These are phyloP conservation scores for Murraya koenigii DNA, from an alignment of 345 rosid species.

Conservation along the genomic window DNA sequence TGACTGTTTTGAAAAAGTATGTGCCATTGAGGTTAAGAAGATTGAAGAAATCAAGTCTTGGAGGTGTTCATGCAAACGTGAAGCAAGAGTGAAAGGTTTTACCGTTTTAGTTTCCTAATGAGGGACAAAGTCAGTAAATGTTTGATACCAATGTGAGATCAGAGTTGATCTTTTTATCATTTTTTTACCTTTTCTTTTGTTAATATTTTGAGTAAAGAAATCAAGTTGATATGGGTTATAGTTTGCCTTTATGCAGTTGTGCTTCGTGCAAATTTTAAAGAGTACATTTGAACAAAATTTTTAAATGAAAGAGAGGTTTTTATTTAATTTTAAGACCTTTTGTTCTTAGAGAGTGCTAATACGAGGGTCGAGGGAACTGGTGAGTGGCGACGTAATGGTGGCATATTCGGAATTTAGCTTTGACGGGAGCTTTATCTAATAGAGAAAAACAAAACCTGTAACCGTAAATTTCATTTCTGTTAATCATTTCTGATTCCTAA, in stretches of 20 bases:
- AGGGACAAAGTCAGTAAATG: background rate
- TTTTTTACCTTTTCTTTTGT: background rate
- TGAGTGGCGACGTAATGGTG: too few relatives aligned
- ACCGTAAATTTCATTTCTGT: too few relatives aligned
- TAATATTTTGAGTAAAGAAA: background rate
- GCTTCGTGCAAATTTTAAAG: too few relatives aligned
- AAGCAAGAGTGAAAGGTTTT: constrained; percentile 12
- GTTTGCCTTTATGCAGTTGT: background rate
- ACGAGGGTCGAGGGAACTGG: too few relatives aligned
- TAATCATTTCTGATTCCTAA: too few relatives aligned
- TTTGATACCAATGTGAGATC: background rate
- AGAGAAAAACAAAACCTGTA: too few relatives aligned
- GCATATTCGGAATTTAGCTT: too few relatives aligned
- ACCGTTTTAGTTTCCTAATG: background rate
- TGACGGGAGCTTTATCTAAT: too few relatives aligned
- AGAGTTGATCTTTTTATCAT: background rate
- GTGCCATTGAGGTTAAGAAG: constrained; percentile 57
- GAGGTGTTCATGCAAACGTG: constrained; percentile 18
- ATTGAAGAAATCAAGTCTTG: constrained; percentile 33
- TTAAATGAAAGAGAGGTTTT: too few relatives aligned
- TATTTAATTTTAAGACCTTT: background rate
- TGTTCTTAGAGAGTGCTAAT: background rate
- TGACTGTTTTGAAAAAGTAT: constrained; percentile 66
- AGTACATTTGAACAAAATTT: too few relatives aligned
- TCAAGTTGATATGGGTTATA: background rate